phyloP scores from a whole-genome alignment of 2,329 filamentous ascomycete species.

The Cyphellophora attinorum region DNA sequence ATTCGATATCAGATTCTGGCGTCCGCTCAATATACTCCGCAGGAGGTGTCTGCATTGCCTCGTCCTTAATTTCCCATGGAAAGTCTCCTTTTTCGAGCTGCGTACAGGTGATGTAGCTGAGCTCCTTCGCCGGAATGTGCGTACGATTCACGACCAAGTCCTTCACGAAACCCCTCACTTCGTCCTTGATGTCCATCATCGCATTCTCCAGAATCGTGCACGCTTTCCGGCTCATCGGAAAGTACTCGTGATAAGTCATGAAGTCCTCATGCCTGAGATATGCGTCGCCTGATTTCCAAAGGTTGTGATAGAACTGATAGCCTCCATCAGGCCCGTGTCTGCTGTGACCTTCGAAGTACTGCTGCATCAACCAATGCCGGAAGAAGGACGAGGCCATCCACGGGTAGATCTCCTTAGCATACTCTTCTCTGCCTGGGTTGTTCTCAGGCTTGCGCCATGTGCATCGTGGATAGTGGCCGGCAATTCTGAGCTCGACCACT shows the following conservation, averaged over 20 bases:
- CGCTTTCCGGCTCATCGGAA: constrained; percentile 22
- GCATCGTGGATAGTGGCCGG: constrained; percentile 27
- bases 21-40: too few relatives aligned
- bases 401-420: constrained; percentile 39
- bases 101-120: constrained; percentile 37
- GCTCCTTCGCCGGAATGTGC: constrained; percentile 27
- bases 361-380: constrained; percentile 37
- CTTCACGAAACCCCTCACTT: constrained; percentile 24
- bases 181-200: constrained; percentile 28
- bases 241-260: constrained; percentile 19
- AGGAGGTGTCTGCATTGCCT: constrained; percentile 2
- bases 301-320: constrained; percentile 32
- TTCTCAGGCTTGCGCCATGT: constrained; percentile 24
- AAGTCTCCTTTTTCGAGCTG: constrained; percentile 30
- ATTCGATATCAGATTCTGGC: too few relatives aligned
- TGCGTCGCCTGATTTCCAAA: constrained; percentile 29
- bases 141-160: constrained; percentile 29
- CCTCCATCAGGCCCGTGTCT: constrained; percentile 34
- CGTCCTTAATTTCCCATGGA: constrained; percentile 25
- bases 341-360: constrained; percentile 29
- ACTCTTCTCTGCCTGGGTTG: constrained; percentile 30
- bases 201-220: constrained; percentile 20
- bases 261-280: constrained; percentile 32
- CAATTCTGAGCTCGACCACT: constrained; percentile 20
- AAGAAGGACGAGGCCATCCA: constrained; percentile 41